phyloP scores from a whole-genome alignment of 2,329 filamentous ascomycete genomes.

The Plectosphaerella sp. region DNA sequence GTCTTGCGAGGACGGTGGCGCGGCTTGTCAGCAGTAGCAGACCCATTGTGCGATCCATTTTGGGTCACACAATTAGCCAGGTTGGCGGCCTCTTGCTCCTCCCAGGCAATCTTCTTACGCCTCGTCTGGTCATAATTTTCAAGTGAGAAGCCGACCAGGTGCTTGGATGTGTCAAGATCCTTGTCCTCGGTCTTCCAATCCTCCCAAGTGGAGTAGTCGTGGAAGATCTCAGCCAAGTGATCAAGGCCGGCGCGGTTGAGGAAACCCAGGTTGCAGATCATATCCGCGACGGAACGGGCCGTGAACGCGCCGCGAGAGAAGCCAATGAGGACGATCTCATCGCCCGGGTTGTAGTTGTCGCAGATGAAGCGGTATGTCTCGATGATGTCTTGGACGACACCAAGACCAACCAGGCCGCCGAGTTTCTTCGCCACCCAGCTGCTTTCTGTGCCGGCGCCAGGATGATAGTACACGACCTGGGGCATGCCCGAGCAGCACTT shows the following conservation, averaged over 20 bases:
- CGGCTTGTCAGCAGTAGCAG: not conserved
- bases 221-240: constrained; percentile 6
- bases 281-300: constrained; percentile 24
- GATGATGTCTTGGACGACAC: constrained; percentile 21
- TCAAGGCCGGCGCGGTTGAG: constrained; percentile 11
- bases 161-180: constrained; percentile 2
- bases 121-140: not conserved
- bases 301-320: constrained; percentile 32
- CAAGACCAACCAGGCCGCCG: constrained; percentile 18
- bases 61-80: not conserved
- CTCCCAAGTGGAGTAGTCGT: constrained; percentile 10
- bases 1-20: not conserved
- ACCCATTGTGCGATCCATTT: not conserved
- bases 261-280: constrained; percentile 13
- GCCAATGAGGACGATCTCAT: constrained; percentile 28
- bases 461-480: constrained; percentile 31
- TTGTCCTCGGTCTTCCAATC: constrained; percentile 1
- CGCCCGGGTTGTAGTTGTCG: constrained; percentile 26
- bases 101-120: not conserved
- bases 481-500: constrained; percentile 22
- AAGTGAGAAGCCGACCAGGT: constrained; percentile 6
- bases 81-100: not conserved
- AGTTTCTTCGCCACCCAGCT: constrained; percentile 14
- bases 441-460: constrained; percentile 24
- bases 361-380: constrained; percentile 30